Evolutionary conservation across 148 eudicot genomes (phyloP), one percentile per base, ranked within the genome.

Genomic region (Amaranthus cruentus): DNA sequence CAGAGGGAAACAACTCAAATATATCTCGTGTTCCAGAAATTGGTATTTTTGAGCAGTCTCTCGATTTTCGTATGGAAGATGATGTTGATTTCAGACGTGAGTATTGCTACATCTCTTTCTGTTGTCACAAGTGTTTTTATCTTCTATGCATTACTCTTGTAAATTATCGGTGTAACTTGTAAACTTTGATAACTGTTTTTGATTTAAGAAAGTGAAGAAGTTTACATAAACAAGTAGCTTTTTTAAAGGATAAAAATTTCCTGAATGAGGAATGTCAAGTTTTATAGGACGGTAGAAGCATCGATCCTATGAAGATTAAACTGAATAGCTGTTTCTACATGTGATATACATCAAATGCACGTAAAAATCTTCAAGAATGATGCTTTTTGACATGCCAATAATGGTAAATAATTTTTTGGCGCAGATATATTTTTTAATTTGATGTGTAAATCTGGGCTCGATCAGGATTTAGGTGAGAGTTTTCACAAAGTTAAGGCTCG

Each of bases 41-140:
- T 62, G 87, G 89, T 51, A 75, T 79, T n/a, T 77, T 83, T 66
- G 98, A 93, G 77, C 96, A 92, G 75, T 86, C 91, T 75, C 89
- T 88, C 52, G 92, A 87, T 72, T 89, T 83, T 74, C 86, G 80
- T 60, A 75, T 83, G 21, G 94, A 86, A 69, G 90, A 86, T 81
- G 82, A 85, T 75, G 76, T 86, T 77, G 84, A 86, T 78, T 72
- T 71, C 73, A 81, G 86, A 86, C 82, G 94, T 93, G 82, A 79
- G 90, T 79, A 53, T 78, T 49, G 10, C 14, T 80, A 59, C 9
- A 44, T 74, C 74, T 70, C 58, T 68, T 74, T 28, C 38, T 28
- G 44, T 75, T 71, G 75, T 71, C 49, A 58, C 52, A 12, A 47
- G 4, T 68, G 58, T 13, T 38, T 13, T 51, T 63, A 55, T 21